phyloP scores from a whole-genome alignment of 768 basidiomycete genomes.

The Leucogyrophana mollusca region DNA sequence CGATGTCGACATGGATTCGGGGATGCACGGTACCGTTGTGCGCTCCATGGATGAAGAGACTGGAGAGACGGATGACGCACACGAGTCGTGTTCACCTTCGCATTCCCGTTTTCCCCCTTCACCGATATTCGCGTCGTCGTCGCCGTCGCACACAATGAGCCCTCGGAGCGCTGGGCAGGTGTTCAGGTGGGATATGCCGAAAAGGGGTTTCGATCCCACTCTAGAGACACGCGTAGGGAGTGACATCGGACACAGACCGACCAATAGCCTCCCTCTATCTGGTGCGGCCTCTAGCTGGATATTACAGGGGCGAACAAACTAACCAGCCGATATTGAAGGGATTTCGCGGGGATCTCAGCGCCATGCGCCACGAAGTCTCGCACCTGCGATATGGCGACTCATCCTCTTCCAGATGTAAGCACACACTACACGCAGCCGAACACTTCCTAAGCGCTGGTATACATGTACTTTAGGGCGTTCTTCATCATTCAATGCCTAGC shows the following conservation, averaged over 20 bases:
- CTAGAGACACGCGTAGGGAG: background rate
- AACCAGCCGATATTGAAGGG: background rate
- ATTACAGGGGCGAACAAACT: background rate
- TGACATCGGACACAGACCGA: background rate
- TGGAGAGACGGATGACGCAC: background rate
- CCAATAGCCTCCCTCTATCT: conserved; percentile 2
- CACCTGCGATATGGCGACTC: conserved; percentile 48
- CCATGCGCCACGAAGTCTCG: conserved; percentile 23
- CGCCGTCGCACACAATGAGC: background rate
- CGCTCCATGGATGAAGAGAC: background rate
- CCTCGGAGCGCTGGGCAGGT: too few relatives aligned
- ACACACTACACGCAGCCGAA: background rate
- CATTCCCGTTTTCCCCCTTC: background rate
- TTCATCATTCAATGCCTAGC: conserved; percentile 46
- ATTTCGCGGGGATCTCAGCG: background rate
- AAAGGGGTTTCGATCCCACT: background rate
- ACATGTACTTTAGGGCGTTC: conserved; percentile 36
- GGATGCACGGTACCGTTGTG: background rate
- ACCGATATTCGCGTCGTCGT: background rate
- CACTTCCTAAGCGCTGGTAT: background rate
- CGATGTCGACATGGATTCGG: conserved; percentile 1
- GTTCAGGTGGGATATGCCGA: background rate
- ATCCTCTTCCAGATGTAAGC: conserved; percentile 57
- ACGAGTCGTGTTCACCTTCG: background rate
- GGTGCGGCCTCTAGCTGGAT: background rate